Evolutionary conservation across 257 asterid genomes (phyloP), one percentile per base, ranked within the genome.

Genomic region (Solanum acaule): DNA sequence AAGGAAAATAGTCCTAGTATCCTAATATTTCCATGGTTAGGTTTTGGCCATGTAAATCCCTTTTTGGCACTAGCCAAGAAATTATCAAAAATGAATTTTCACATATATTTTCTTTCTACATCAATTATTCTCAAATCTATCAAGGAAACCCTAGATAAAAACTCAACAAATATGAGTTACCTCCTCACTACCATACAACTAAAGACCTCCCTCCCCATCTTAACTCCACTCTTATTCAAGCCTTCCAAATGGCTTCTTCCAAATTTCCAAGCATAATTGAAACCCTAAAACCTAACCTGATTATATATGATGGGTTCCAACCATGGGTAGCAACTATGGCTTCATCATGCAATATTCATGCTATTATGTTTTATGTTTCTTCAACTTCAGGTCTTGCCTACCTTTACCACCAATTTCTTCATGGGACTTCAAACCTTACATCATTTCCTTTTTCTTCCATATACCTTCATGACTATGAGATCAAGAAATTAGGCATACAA

Each of bases 21-120:
- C 35, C 34, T 77, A 77, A 1, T 93, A 92, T 88, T 93, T 25
- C 95, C 95, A 87, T 94, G 94, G 94, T 84, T 93, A 22, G 96
- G 92, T 44, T 91, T 91, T 83, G 95, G 95, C 8, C 96, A 93
- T 85, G 89, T 94, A 37, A 89, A 93, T 67, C 94, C 96, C 8
- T 90, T 84, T 86, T 73, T 94, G 6, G 93, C 89, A 70, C 90
- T 94, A 6, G 93, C 97, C 88, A 94, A 91, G 86, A 88, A 70
- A 11, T 92, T 94, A 33, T 44, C 91, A 6, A 71, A 87, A 5
- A 77, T 78, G 86, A 90, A 91, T 35, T 88, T 91, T 33, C 56
- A 40, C 72, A 44, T 77, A 3, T 90, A 90, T 40, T 46, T 94
- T 11, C 90, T 92, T 76, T 92, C 93, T 0, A 92, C 95, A 6